phyloP scores from a whole-genome alignment of 1,139 yeast species.

The Candida sp. region DNA sequence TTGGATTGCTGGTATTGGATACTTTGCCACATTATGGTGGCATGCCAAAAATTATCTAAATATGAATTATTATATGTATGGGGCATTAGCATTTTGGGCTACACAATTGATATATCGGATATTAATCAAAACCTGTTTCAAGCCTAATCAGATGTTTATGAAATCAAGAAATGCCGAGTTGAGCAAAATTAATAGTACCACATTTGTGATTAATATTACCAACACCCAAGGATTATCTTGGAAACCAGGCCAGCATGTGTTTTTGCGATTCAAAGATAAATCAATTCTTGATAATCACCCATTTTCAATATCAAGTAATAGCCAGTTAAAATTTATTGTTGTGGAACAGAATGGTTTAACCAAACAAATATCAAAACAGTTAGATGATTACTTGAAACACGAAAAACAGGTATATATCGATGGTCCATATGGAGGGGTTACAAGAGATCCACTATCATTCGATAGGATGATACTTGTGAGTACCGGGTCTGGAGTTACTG shows the following conservation, averaged over 20 bases:
- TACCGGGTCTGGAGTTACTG: constrained; percentile 57
- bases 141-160: constrained; percentile 40
- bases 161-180: constrained; percentile 44
- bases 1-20: constrained; percentile 58
- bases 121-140: constrained; percentile 48
- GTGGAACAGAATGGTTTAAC: constrained; percentile 55
- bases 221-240: constrained; percentile 39
- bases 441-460: constrained; percentile 47
- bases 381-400: constrained; percentile 18
- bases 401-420: constrained; percentile 44
- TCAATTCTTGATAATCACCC: constrained; percentile 58
- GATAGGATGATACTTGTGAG: constrained; percentile 43
- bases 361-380: constrained; percentile 19
- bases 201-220: constrained; percentile 41
- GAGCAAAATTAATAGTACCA: constrained; percentile 24
- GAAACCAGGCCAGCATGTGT: constrained; percentile 63
- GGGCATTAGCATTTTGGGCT: constrained; percentile 55
- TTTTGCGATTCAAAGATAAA: constrained; percentile 45
- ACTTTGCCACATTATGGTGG: constrained; percentile 49
- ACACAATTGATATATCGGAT: constrained; percentile 50
- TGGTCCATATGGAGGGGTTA: constrained; percentile 65
- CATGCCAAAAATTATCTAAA: constrained; percentile 40
- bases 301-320: constrained; percentile 49
- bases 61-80: constrained; percentile 50
- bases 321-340: constrained; percentile 44